Percentiles rank a stretch among this genome's conserved stretches.
Evolutionary conservation across 2,329 filamentous ascomycete genomes (phyloP).

Genomic region (Hypoxylon sp.): DNA sequence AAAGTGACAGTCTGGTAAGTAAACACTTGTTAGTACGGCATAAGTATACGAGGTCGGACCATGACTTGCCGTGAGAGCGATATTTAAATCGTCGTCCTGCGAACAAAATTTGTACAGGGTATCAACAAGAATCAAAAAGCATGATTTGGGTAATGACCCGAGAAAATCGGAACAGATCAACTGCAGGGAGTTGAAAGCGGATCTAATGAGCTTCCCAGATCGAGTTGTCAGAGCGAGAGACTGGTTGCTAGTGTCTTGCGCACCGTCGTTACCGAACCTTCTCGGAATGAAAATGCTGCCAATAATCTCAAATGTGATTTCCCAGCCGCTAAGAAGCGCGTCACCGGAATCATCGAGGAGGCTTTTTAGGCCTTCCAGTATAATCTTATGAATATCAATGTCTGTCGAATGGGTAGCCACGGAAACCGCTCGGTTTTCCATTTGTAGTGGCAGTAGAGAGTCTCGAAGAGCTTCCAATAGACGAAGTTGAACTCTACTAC

Average conservation of each 20-base stretch:
- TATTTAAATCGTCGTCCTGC: constrained; percentile 93
- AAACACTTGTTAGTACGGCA: constrained; percentile 32
- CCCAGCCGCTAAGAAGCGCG: constrained; percentile 85
- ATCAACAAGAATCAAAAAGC: constrained; percentile 83
- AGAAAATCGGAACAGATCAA: constrained; percentile 96
- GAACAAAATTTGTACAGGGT: constrained; percentile 90
- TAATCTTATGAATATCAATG: constrained; percentile 82
- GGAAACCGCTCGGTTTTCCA: constrained; percentile 64
- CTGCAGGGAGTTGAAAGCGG: constrained; percentile 89
- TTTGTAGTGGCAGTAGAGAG: constrained; percentile 71
- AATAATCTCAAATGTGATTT: constrained; percentile 86
- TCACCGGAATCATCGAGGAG: constrained; percentile 92
- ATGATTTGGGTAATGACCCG: constrained; percentile 76
- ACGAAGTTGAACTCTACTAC: constrained; percentile 76
- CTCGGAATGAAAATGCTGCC: constrained; percentile 78
- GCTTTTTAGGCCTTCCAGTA: constrained; percentile 83
- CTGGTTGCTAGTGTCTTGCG: constrained; percentile 50
- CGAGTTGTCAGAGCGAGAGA: constrained; percentile 62
- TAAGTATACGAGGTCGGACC: not conserved
- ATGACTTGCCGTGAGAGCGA: constrained; percentile 83
- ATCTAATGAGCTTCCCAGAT: constrained; percentile 82
- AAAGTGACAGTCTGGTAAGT: constrained; percentile 83
- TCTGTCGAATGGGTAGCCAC: constrained; percentile 74
- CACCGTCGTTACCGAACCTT: constrained; percentile 53
- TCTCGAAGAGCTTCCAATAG: constrained; percentile 75